These are phyloP conservation scores for Nannochloropsis salina DNA, from an alignment of 108 stramenopile species.

Conservation along the genomic window DNA sequence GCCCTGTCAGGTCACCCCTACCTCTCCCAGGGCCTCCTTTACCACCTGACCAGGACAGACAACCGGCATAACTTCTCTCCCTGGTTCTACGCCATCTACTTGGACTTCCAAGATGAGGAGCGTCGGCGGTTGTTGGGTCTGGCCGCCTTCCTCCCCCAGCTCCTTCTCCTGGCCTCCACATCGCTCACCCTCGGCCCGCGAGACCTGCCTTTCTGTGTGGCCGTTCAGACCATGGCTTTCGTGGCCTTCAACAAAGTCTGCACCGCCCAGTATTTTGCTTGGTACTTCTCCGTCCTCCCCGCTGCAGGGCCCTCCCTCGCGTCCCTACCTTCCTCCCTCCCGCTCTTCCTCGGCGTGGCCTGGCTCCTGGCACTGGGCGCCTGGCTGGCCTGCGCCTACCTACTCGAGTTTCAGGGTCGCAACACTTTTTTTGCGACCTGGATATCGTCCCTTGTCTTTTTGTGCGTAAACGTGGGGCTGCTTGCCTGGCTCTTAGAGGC, in stretches of 20 bases:
- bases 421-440: constrained; percentile 46
- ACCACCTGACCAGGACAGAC: constrained; percentile 89
- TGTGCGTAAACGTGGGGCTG: constrained; percentile 36
- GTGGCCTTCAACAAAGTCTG: constrained; percentile 97
- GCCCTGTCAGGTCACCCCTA: constrained; percentile 65
- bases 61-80: constrained; percentile 84
- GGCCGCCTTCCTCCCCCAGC: constrained; percentile 68
- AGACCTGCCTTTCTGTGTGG: constrained; percentile 66
- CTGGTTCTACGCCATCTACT: constrained; percentile 83
- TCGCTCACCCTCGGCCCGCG: constrained; percentile 66
- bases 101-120: constrained; percentile 50
- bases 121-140: constrained; percentile 46
- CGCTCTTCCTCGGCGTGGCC: background rate
- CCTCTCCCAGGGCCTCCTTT: constrained; percentile 75
- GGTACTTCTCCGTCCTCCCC: constrained; percentile 69
- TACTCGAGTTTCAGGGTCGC: constrained; percentile 48
- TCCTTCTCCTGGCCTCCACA: constrained; percentile 61
- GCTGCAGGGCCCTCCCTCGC: constrained; percentile 32
- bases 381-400: constrained; percentile 50
- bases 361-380: constrained; percentile 41
- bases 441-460: constrained; percentile 47
- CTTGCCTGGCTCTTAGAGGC: constrained; percentile 13
- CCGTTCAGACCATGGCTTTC: constrained; percentile 85
- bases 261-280: constrained; percentile 95
- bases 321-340: background rate